Evolutionary conservation across 2,329 filamentous ascomycete genomes (phyloP), one percentile per base, ranked within the genome.

Genomic region (Rutstroemia sp.): DNA sequence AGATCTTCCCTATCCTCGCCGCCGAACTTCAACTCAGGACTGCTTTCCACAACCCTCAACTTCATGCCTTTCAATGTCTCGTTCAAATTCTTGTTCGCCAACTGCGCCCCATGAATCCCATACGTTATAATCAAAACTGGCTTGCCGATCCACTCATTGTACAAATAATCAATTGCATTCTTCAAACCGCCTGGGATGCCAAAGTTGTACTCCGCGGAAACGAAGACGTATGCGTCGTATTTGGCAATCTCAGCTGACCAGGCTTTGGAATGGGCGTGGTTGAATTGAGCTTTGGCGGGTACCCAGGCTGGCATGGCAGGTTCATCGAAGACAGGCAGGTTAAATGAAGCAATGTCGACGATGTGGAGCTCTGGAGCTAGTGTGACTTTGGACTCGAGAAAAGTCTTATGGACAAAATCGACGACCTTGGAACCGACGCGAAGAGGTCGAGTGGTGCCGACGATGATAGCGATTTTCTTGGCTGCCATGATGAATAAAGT

Each of bases 91-190:
- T 68, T 65, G 27, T 60, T 66, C 12, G 70, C 68, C 34, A 54
- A 54, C 42, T 56, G 58, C 23, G 75, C 76, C 39, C 76, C 75
- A 2, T 66, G 59, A 1, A 73, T 72, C 3, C 81, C 80, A 67
- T 83, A 83, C 57, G 73, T 77, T 25, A 83, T 73, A 56, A 83
- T 70, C 48, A 70, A 69, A 16, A 72, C 74, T 0, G 79, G 76
- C 65, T 83, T 83, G 10, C 75, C 77, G 30, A 67, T 73, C 78
- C 79, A 83, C 64, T 83, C 81, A 61, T 82, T 70, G 60, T 73
- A 76, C 1, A 85, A 72, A 63, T 81, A 84, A 65, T 84, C 81
- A 54, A 85, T 73, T 4, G 81, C 80, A 64, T 83, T 85, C 71
- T 85, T 84, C 50, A 80, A 69, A 7, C 72, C 73, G 0, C 76